These are phyloP conservation scores for Hansenula anomala DNA, from an alignment of 1,139 yeast genomes.

Conservation along the genomic window DNA sequence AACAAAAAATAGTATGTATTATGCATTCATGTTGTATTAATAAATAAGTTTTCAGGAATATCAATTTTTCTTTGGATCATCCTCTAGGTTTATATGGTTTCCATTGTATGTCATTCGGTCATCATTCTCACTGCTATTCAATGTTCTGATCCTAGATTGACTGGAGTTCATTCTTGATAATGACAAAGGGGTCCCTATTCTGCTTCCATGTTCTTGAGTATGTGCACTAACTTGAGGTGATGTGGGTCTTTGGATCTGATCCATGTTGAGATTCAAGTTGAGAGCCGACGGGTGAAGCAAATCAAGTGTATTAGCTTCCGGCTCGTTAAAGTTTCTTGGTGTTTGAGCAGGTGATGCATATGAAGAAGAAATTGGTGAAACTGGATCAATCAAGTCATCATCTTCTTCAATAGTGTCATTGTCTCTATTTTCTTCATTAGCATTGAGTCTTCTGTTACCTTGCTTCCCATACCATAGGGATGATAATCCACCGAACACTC, in stretches of 20 bases:
- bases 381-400: slow-evolving; percentile 5
- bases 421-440: neutral
- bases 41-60: no score
- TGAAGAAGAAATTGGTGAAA: slow-evolving; percentile 21
- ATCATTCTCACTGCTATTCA: slow-evolving; percentile 23
- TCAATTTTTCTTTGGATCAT: slow-evolving; percentile 21
- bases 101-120: slow-evolving; percentile 41
- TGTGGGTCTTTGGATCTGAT: slow-evolving; percentile 9
- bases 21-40: no score
- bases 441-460: neutral
- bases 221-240: slow-evolving; percentile 7
- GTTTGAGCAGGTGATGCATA: slow-evolving; percentile 23
- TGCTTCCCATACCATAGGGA: slow-evolving; percentile 26
- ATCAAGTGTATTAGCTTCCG: slow-evolving; percentile 8
- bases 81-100: slow-evolving; percentile 39
- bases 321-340: slow-evolving; percentile 8
- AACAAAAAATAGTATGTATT: no score
- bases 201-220: neutral
- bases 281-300: slow-evolving; percentile 20
- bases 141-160: slow-evolving; percentile 21
- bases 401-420: slow-evolving; percentile 1
- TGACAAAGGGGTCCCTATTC: slow-evolving; percentile 3
- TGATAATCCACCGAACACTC: slow-evolving; percentile 25
- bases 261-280: slow-evolving; percentile 14
- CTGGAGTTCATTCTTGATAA: slow-evolving; percentile 14